These are phyloP conservation scores for Conoideocrella luteorostrata DNA, from an alignment of 2,329 filamentous ascomycete species.

Conservation along the genomic window DNA sequence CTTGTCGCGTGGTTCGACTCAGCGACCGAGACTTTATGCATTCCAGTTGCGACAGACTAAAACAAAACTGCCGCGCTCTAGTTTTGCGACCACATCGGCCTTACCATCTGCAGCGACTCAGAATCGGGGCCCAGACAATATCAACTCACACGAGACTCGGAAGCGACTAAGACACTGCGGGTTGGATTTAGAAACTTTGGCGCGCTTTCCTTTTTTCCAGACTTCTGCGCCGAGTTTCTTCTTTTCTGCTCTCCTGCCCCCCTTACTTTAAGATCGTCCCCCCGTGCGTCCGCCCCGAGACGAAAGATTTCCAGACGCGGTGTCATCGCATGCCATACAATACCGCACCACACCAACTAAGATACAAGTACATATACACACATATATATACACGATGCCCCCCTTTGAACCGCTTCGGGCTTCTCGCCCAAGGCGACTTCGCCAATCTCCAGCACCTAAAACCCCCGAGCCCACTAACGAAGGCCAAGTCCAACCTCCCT, in stretches of 20 bases:
- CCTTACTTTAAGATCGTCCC: constrained; percentile 11
- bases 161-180: constrained; percentile 2
- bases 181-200: not conserved
- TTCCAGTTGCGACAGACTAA: constrained; percentile 7
- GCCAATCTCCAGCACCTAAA: constrained; percentile 33
- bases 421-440: constrained; percentile 37
- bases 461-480: constrained; percentile 46
- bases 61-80: not conserved
- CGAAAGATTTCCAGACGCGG: constrained; percentile 8
- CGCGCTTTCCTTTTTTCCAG: not conserved
- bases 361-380: too few relatives aligned
- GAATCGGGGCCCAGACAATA: not conserved
- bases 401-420: constrained; percentile 39
- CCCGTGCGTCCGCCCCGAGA: constrained; percentile 9
- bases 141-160: not conserved
- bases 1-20: constrained; percentile 7
- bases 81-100: not conserved
- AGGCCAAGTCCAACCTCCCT: constrained; percentile 34
- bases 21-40: constrained; percentile 7
- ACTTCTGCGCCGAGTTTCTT: constrained; percentile 2
- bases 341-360: too few relatives aligned
- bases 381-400: constrained; percentile 31
- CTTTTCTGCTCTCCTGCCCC: not conserved
- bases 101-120: not conserved
- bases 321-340: constrained; percentile 16